These are phyloP conservation scores for Arabidopsis thaliana DNA, from an alignment of 345 rosid species.

Conservation along the genomic window DNA sequence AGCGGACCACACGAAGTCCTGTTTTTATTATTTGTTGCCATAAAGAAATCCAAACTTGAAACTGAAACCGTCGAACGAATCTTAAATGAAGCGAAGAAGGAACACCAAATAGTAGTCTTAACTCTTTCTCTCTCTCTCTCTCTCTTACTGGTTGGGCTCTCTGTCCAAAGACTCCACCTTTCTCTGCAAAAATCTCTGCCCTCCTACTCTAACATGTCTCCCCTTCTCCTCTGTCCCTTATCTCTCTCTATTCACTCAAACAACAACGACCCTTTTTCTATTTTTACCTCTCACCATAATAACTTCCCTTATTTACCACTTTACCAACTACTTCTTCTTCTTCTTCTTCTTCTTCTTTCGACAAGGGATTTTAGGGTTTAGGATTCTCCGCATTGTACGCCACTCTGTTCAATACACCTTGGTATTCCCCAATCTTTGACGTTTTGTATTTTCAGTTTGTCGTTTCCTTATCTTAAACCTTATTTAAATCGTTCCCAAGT, in stretches of 20 bases:
- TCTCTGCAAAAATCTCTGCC: slow-evolving; percentile 48
- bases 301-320: slow-evolving; percentile 53
- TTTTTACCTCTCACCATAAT: slow-evolving; percentile 49
- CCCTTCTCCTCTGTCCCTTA: slow-evolving; percentile 21
- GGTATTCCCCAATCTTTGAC: slow-evolving; percentile 55
- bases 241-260: slow-evolving; percentile 23
- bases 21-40: slow-evolving; percentile 14
- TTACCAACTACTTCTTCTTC: slow-evolving; percentile 47
- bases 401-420: slow-evolving; percentile 45
- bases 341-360: slow-evolving; percentile 10
- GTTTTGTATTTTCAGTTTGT: slow-evolving; percentile 51
- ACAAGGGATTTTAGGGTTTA: slow-evolving; percentile 46
- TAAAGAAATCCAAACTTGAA: slow-evolving; percentile 29
- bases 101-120: not conserved
- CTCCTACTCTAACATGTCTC: slow-evolving; percentile 31
- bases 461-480: slow-evolving; percentile 43
- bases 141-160: slow-evolving; percentile 52
- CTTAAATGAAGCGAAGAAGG: slow-evolving; percentile 46
- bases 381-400: slow-evolving; percentile 59
- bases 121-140: not conserved
- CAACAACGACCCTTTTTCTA: slow-evolving; percentile 38
- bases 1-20: slow-evolving; percentile 43
- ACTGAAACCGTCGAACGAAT: slow-evolving; percentile 52
- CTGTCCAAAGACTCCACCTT: slow-evolving; percentile 48
- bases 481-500: slow-evolving; percentile 37